A percentile compares a stretch with the other conserved stretches of the same genome.
Evolutionary conservation across 2,329 filamentous ascomycete genomes (phyloP).

Genomic region (Calonectria crousiana): DNA sequence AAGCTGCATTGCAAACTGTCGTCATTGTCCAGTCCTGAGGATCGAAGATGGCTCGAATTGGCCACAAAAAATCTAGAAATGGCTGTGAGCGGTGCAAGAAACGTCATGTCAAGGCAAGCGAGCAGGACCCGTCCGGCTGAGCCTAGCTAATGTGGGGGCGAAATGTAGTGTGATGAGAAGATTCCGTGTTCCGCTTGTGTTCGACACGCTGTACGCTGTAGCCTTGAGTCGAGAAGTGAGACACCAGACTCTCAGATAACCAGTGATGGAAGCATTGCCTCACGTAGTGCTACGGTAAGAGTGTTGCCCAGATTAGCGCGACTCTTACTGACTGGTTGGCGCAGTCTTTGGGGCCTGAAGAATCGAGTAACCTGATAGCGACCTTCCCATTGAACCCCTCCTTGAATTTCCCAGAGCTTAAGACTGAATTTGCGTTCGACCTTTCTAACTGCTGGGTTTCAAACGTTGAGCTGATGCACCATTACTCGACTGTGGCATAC

Average conservation of each 20-base stretch:
- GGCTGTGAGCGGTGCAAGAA: neutral
- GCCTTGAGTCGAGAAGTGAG: neutral
- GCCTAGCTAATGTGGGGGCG: neutral
- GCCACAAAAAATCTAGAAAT: neutral
- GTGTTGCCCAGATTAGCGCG: too few species aligned
- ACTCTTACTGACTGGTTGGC: neutral
- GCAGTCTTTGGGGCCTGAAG: neutral
- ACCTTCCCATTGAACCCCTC: neutral
- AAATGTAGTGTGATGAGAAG: neutral
- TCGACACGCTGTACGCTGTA: neutral
- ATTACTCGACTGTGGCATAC: conserved; percentile 36
- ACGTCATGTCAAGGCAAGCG: neutral
- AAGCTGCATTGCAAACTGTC: neutral
- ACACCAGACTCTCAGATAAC: neutral
- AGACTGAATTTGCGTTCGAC: neutral
- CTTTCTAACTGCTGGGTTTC: neutral
- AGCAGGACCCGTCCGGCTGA: neutral
- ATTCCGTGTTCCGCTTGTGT: neutral
- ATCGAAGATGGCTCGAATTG: neutral
- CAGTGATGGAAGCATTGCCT: neutral
- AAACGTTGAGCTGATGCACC: conserved; percentile 31
- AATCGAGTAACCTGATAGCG: neutral
- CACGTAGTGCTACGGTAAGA: neutral
- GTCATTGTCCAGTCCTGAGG: too few species aligned
- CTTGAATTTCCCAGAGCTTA: neutral